Percentiles rank a stretch among this genome's conserved stretches.
Conservation (phyloP, 2,329 filamentous ascomycete species). For the Thyridium curvatum region DNA sequence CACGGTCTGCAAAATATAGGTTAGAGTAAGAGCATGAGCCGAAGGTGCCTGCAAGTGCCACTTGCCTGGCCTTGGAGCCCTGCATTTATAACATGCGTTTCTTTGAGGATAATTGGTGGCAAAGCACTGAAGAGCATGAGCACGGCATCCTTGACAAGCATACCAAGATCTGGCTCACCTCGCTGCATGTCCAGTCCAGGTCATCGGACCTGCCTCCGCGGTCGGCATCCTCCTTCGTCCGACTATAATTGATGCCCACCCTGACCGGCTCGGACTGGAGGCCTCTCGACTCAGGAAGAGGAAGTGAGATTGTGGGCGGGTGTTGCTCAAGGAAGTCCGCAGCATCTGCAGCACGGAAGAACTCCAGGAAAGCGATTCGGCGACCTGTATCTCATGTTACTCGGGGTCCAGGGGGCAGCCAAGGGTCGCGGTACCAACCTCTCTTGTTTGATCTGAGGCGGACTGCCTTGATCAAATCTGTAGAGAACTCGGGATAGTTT, state of each 20-base stretch:
- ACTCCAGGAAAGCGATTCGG: constrained; percentile 32
- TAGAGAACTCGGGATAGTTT: constrained; percentile 7
- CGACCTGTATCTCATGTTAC: too few relatives aligned
- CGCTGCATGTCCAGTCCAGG: constrained; percentile 29
- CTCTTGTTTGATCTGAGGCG: constrained; percentile 10
- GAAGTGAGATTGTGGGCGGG: constrained; percentile 27
- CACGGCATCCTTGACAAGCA: too few relatives aligned
- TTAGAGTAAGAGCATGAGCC: not conserved
- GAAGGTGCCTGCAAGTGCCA: not conserved
- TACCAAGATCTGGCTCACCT: constrained; percentile 16
- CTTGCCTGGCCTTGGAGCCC: constrained; percentile 45
- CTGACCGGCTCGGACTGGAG: constrained; percentile 18
- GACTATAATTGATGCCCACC: constrained; percentile 27
- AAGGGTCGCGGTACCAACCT: constrained; percentile 5
- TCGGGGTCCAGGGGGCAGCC: too few relatives aligned
- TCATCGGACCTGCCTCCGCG: constrained; percentile 18
- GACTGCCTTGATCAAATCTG: constrained; percentile 9
- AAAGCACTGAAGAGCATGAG: constrained; percentile 33
- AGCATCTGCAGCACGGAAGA: constrained; percentile 30
- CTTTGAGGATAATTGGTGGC: constrained; percentile 51
- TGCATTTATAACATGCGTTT: constrained; percentile 51
- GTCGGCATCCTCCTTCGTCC: constrained; percentile 23
- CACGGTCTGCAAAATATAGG: constrained; percentile 1
- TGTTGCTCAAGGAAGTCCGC: constrained; percentile 29
- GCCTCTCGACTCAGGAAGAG: constrained; percentile 19